Percentiles rank a stretch among this genome's conserved stretches.
phyloP scores from a whole-genome alignment of 164 flowering plant genomes.

The Houttuynia cordata region DNA sequence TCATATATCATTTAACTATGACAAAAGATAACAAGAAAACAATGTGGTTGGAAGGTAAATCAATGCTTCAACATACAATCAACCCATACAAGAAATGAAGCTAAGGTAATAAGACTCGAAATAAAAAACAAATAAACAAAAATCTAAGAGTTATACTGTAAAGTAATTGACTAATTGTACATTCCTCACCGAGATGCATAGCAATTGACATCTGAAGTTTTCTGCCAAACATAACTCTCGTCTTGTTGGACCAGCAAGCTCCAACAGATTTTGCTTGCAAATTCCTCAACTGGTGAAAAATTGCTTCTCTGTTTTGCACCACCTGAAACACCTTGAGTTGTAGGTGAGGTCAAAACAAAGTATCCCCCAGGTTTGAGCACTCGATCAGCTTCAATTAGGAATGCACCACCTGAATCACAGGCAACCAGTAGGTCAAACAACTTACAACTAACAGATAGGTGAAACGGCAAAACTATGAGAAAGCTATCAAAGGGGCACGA shows the following conservation, averaged over 20 bases:
- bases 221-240: constrained; percentile 94
- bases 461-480: too few species aligned
- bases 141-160: not conserved
- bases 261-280: constrained; percentile 74
- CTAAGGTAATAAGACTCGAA: not conserved
- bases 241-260: constrained; percentile 78
- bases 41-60: not conserved
- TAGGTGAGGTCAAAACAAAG: constrained; percentile 76
- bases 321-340: constrained; percentile 30
- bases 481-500: too few species aligned
- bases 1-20: not conserved
- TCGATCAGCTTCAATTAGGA: constrained; percentile 84
- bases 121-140: not conserved
- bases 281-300: constrained; percentile 44
- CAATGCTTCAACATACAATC: too few species aligned
- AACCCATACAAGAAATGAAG: not conserved
- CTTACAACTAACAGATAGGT: too few species aligned
- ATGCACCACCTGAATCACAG: constrained; percentile 53
- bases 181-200: constrained; percentile 62
- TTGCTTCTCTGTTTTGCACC: constrained; percentile 33
- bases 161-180: not conserved
- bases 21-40: not conserved
- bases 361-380: constrained; percentile 93
- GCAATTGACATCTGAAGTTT: constrained; percentile 63
- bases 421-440: not conserved